Evolutionary conservation across 441 rosid species (phyloP), one percentile per base, ranked within the genome.

Genomic region (Euphorbia corollata): DNA sequence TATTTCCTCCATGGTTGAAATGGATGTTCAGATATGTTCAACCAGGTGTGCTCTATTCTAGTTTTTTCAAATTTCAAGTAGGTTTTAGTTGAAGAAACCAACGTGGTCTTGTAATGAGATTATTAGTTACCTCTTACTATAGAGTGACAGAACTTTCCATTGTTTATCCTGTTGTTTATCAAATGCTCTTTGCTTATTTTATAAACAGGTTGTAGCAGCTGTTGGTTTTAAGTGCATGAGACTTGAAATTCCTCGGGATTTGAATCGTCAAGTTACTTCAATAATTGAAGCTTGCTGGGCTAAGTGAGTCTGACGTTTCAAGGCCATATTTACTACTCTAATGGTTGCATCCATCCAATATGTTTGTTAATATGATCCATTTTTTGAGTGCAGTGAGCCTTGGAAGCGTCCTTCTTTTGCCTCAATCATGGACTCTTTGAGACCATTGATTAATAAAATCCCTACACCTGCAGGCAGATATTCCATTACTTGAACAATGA

Each of bases 341-440:
- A 38, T 23, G 15, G 23, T 57, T 64, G 36, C 48, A 59, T 8
- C 15, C 50, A 6, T 30, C 7, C 9, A 11, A 23, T 3, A 9
- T 69, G 18, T 57, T 70, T 68, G 48, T 18, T 72, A 55, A 59
- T 53, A 48, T 45, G 64, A 61, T 66, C 71, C 55, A 53, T 27
- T 4, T 50, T 73, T 48, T 61, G 32, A 55, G n/a, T 76, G 77
- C 86, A 94, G 99, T 24, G 99, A 89, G 70, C 88, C 99, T n/a
- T 73, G 97, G 96, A 87, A 90, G 74, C 94, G 99, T 18, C 99
- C 99, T 60, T 94, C 99, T 61, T 94, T 94, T 77, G 80, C 86
- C 39, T 74, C 69, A 7, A 88, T 94, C 65, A 91, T 94, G 99
- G 99, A 91, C 15, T 74, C 87, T 61, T 78, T 94, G 75, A 88